phyloP scores from a whole-genome alignment of 1,139 yeast species.

The Debaryomycetaceae sp. region DNA sequence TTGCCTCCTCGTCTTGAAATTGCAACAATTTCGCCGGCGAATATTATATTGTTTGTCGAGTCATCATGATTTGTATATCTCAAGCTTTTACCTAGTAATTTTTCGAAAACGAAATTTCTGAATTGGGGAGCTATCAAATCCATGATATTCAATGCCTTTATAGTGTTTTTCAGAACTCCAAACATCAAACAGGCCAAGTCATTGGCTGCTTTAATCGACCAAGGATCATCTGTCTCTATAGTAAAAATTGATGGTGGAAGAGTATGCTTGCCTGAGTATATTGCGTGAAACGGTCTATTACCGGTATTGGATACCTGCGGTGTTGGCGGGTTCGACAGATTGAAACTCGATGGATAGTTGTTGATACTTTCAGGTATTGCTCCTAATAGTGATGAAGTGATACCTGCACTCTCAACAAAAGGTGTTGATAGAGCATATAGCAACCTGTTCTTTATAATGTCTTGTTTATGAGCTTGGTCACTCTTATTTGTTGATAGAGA shows the following conservation, averaged over 20 bases:
- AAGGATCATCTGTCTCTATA: conserved; percentile 71
- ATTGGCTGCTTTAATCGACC: conserved; percentile 79
- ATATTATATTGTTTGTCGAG: conserved; percentile 29
- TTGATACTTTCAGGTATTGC: conserved; percentile 9
- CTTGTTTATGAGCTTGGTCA: conserved; percentile 28
- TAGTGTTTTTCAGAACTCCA: conserved; percentile 68
- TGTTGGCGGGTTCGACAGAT: conserved; percentile 14
- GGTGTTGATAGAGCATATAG: conserved; percentile 74
- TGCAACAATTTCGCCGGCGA: conserved; percentile 58
- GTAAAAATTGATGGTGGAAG: conserved; percentile 84
- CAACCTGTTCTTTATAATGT: conserved; percentile 48
- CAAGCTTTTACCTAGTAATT: conserved; percentile 29
- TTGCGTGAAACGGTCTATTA: conserved; percentile 54
- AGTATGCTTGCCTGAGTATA: conserved; percentile 61
- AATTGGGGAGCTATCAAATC: conserved; percentile 78
- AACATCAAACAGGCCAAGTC: conserved; percentile 86
- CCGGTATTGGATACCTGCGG: conserved; percentile 11
- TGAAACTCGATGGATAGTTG: conserved; percentile 29
- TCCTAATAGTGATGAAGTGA: conserved; percentile 37
- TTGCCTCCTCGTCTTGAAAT: conserved; percentile 48
- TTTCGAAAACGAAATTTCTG: conserved; percentile 59
- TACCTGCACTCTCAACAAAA: conserved; percentile 54
- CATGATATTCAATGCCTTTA: conserved; percentile 62
- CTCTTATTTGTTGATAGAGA: conserved; percentile 40
- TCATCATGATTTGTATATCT: conserved; percentile 18